Conservation (phyloP, 441 rosid species). For the Adansonia madagascariensis region DNA sequence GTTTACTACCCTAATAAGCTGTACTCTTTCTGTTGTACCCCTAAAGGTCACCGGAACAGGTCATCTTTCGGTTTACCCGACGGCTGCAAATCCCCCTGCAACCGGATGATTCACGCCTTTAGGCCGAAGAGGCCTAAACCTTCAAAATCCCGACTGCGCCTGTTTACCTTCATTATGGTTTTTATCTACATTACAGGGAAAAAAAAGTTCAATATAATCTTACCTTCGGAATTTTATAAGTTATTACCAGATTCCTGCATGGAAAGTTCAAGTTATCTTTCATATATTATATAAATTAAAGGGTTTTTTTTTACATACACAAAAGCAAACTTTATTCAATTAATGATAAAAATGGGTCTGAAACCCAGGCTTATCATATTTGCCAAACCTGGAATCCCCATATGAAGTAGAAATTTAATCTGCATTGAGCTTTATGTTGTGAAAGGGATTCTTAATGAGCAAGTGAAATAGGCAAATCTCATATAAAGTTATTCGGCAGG, state of each 20-base stretch:
- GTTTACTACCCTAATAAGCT: neutral
- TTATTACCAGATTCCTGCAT: neutral
- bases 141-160: neutral
- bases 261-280: neutral
- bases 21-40: too few relatives aligned
- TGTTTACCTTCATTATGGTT: neutral
- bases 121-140: neutral
- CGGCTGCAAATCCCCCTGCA: neutral
- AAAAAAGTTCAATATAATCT: neutral
- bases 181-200: neutral
- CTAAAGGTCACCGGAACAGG: neutral
- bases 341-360: neutral
- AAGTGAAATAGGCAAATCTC: neutral
- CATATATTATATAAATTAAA: neutral
- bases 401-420: neutral
- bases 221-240: neutral
- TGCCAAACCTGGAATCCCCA: neutral
- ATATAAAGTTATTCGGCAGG: neutral
- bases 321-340: conserved; percentile 8
- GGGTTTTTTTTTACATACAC: neutral
- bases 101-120: neutral
- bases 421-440: neutral
- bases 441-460: neutral
- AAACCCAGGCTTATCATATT: neutral
- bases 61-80: neutral